Evolutionary conservation across 495 filamentous ascomycete genomes (phyloP), one percentile per base, ranked within the genome.

Genomic region (Immersiella caudata): DNA sequence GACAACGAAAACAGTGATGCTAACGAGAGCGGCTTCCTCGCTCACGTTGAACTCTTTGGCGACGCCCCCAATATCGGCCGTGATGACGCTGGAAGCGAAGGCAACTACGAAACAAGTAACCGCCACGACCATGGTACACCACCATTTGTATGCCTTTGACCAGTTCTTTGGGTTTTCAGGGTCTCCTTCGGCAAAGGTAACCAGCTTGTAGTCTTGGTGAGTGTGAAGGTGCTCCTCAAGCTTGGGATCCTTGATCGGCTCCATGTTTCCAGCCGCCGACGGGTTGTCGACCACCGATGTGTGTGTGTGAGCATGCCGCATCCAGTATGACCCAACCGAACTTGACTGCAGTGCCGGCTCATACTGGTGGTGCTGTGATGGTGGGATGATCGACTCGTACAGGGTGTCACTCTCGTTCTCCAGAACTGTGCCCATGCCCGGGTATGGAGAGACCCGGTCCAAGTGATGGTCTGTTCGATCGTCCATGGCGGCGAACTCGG

Each of bases 1-100:
- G 67, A 94, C 79, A 20, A 93, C 91, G 68, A 94, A 94, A 0
- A 93, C 78, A 0, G 90, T 89, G 51, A 94, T 86, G 49, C 80
- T 82, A 1, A 94, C 75, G 16, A 92, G 75, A 46, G 87, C 85
- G 14, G 90, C 89, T 78, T 92, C 90, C 7, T 84, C 74, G 55
- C 86, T 86, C 65, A 92, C 85, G 58, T 82, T 56, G 67, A 94
- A 93, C 22, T 84, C 79, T 18, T 86, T 69, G 24, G 81, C 74
- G 1, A 91, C 86, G 6, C 87, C 87, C 25, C 73, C 77, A 20
- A 94, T 76, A 64, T 90, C 90, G 14, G 92, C 83, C 0, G 91
- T 94, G 72, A 90, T 84, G 68, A 91, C 85, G 56, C 86, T 83
- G 35, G 84, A 88, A 22, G 81, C 79, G 60, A 90, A 86, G 20